Percentiles rank a stretch among this genome's conserved stretches.
Evolutionary conservation across 352 stramenopile genomes (phyloP).

Genomic region (Pythium grandisporangium): DNA sequence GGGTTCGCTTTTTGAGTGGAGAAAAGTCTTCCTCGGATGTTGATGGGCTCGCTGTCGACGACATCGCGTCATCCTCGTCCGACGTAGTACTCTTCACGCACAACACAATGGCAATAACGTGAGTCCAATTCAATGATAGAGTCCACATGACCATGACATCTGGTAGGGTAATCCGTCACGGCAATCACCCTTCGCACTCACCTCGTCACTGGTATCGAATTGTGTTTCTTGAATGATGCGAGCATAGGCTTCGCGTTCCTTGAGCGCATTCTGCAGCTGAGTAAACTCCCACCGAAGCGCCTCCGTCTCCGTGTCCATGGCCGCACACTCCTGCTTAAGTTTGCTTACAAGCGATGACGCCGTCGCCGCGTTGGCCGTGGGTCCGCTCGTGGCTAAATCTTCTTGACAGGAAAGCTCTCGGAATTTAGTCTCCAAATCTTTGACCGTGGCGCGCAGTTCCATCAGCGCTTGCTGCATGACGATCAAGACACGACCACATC

Average conservation of each 20-base stretch:
- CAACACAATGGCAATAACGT: too few species aligned
- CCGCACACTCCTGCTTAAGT: constrained; percentile 23
- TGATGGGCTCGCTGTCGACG: constrained; percentile 8
- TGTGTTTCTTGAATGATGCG: constrained; percentile 34
- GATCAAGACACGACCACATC: background rate
- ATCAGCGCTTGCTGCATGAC: constrained; percentile 33
- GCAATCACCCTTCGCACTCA: constrained; percentile 14
- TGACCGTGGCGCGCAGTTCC: constrained; percentile 36
- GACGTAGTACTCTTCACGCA: constrained; percentile 7
- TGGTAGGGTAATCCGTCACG: constrained; percentile 7
- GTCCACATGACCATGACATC: too few species aligned
- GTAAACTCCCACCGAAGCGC: constrained; percentile 29
- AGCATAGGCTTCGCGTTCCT: constrained; percentile 18
- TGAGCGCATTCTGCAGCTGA: constrained; percentile 18
- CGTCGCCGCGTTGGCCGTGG: background rate
- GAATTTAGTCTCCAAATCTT: constrained; percentile 40
- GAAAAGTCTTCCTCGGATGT: constrained; percentile 34
- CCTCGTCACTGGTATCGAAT: constrained; percentile 16
- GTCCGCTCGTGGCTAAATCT: background rate
- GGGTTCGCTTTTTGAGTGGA: constrained; percentile 6
- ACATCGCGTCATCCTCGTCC: constrained; percentile 14
- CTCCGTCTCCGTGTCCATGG: constrained; percentile 28
- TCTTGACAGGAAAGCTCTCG: constrained; percentile 15
- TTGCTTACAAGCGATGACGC: constrained; percentile 3
- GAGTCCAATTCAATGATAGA: too few species aligned